phyloP scores from a whole-genome alignment of 176 grass and related monocot genomes.

The Ensete ventricosum region DNA sequence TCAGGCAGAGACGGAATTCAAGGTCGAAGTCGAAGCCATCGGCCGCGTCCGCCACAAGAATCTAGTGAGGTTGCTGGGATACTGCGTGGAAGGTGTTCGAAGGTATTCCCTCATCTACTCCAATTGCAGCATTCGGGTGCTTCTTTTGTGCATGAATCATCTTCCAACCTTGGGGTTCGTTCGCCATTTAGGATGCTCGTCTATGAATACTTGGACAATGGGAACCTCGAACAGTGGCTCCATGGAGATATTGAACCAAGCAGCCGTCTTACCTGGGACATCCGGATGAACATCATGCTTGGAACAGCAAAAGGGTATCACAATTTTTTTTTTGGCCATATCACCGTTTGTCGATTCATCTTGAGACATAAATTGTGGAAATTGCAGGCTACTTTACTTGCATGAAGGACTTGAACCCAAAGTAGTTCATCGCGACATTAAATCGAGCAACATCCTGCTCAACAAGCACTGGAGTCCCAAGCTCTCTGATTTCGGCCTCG shows the following conservation, averaged over 20 bases:
- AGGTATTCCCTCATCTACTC: conserved; percentile 36
- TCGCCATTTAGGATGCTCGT: conserved; percentile 73
- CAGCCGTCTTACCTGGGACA: conserved; percentile 90
- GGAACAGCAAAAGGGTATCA: conserved; percentile 89
- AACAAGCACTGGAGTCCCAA: conserved; percentile 90
- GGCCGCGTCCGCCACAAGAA: conserved; percentile 96
- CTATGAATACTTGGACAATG: conserved; percentile 88
- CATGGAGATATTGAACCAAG: conserved; percentile 85
- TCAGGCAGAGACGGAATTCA: conserved; percentile 96
- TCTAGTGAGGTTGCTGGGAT: conserved; percentile 79
- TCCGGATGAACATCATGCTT: conserved; percentile 78
- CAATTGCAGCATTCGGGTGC: background rate
- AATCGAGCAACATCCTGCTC: conserved; percentile 93
- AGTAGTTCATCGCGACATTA: conserved; percentile 94
- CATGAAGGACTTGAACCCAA: conserved; percentile 97
- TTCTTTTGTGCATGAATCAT: background rate
- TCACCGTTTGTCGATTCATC: background rate
- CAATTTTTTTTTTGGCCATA: background rate
- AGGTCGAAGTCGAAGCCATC: conserved; percentile 96
- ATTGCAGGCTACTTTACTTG: conserved; percentile 82
- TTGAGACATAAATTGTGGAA: conserved; percentile 5
- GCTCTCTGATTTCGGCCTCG: conserved; percentile 95
- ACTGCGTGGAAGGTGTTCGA: conserved; percentile 90
- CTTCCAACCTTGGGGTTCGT: conserved; percentile 13
- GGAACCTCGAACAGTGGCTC: conserved; percentile 96